phyloP scores from a whole-genome alignment of 371 early-diverging fungal species.

The Haplosporangium sp. region DNA sequence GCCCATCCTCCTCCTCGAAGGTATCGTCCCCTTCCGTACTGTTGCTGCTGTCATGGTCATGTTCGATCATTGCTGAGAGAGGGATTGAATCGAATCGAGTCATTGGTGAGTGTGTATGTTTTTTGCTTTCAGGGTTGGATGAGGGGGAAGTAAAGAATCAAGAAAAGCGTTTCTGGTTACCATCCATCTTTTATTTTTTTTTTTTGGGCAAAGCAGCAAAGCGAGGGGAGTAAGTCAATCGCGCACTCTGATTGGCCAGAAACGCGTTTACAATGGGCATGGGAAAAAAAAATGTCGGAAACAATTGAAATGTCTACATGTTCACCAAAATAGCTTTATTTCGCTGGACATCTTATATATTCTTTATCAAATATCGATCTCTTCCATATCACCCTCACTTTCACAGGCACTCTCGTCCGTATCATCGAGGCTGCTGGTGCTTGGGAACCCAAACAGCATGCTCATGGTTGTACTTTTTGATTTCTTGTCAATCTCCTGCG shows the following conservation, averaged over 20 bases:
- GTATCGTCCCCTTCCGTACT: not conserved
- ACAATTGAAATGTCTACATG: not conserved
- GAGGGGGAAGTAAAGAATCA: too few species aligned
- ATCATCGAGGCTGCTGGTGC: not conserved
- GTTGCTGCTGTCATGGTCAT: not conserved
- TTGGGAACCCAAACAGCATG: conserved; percentile 13
- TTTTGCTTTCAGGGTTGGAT: too few species aligned
- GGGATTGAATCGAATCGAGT: not conserved
- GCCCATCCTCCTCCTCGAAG: too few species aligned
- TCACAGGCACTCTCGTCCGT: conserved; percentile 11
- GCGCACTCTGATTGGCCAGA: conserved; percentile 32
- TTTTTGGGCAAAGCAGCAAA: not conserved
- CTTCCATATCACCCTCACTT: conserved; percentile 42
- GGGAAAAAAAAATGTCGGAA: conserved; percentile 8
- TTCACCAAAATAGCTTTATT: not conserved
- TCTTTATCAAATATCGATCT: conserved; percentile 16
- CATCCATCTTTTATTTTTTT: too few species aligned
- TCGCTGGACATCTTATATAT: not conserved
- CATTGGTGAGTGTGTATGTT: not conserved
- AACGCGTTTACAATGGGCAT: conserved; percentile 39
- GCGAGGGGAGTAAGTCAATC: not conserved
- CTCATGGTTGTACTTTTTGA: not conserved
- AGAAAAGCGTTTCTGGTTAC: too few species aligned
- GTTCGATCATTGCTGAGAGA: not conserved
- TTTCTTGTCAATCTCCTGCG: not conserved